A percentile compares a stretch with the other conserved stretches of the same genome.
phyloP scores from a whole-genome alignment of 1,284 basidiomycete genomes.

The Melampsora americana region DNA sequence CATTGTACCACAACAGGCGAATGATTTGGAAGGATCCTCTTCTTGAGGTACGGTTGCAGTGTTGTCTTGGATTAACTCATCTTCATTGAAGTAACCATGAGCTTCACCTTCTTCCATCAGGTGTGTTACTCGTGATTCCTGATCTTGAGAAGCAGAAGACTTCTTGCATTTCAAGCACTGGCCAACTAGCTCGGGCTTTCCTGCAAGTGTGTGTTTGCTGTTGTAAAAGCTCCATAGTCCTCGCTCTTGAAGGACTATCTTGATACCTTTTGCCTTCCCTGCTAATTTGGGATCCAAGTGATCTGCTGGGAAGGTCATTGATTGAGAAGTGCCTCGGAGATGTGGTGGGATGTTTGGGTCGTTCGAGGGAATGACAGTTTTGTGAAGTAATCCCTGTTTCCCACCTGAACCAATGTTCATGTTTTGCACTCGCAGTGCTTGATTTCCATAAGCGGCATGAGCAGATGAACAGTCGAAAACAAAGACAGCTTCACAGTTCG shows the following conservation, averaged over 20 bases:
- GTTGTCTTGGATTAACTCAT: neutral
- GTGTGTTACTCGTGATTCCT: no score
- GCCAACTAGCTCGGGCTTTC: neutral
- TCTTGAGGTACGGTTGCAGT: neutral
- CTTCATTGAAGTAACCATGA: neutral
- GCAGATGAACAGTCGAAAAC: constrained; percentile 19
- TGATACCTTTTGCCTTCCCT: constrained; percentile 12
- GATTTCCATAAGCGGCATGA: neutral
- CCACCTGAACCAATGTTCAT: constrained; percentile 6
- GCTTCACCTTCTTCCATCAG: constrained; percentile 10
- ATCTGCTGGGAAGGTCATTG: neutral
- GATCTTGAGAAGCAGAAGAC: neutral
- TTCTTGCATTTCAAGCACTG: neutral
- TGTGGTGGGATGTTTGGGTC: neutral
- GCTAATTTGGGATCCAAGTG: neutral
- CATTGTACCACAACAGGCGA: neutral
- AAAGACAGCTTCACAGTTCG: constrained; percentile 4
- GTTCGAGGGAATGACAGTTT: constrained; percentile 1
- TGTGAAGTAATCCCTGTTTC: neutral
- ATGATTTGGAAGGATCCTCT: neutral
- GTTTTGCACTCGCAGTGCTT: constrained; percentile 1
- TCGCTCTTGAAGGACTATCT: neutral
- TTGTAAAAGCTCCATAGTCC: constrained; percentile 3
- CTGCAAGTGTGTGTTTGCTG: no score
- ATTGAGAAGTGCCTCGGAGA: neutral